A percentile compares a stretch with the other conserved stretches of the same genome.
Conservation (phyloP, 2,329 filamentous ascomycete genomes). For the Fusarium cyanostomum region DNA sequence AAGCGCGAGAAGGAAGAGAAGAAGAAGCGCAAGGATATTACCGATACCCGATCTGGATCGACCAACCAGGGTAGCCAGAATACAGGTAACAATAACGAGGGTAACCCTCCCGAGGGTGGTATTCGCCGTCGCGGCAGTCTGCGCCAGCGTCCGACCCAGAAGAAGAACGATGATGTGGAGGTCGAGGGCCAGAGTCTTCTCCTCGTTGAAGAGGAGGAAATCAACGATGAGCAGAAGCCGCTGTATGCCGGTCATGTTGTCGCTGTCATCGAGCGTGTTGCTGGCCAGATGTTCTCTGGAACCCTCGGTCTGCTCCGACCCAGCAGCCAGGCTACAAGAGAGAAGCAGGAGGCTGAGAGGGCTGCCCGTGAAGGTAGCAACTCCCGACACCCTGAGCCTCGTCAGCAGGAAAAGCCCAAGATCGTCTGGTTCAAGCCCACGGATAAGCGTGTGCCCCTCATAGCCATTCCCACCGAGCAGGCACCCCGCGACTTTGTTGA, state of each 20-base stretch:
- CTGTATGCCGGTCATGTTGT: conserved; percentile 97
- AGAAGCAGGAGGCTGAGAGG: conserved; percentile 98
- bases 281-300: conserved; percentile 98
- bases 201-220: conserved; percentile 97
- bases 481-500: conserved; percentile 98
- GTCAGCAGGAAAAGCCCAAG: conserved; percentile 93
- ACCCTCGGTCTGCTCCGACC: conserved; percentile 93
- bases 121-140: conserved; percentile 94
- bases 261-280: conserved; percentile 94
- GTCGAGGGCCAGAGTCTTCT: conserved; percentile 97
- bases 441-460: conserved; percentile 97
- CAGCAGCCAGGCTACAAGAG: conserved; percentile 98
- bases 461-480: conserved; percentile 98
- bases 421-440: conserved; percentile 99
- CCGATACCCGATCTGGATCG: conserved; percentile 83
- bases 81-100: conserved; percentile 68
- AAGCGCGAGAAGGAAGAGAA: conserved; percentile 99
- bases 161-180: conserved; percentile 99
- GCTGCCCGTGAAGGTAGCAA: conserved; percentile 85
- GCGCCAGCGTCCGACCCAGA: conserved; percentile 95
- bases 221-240: conserved; percentile 97
- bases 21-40: conserved; percentile 99
- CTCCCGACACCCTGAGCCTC: conserved; percentile 77
- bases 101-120: conserved; percentile 77
- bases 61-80: conserved; percentile 76